Base-by-base conservation (phyloP, 2,329 filamentous ascomycete species). In the Epichloe aotearoae region DNA sequence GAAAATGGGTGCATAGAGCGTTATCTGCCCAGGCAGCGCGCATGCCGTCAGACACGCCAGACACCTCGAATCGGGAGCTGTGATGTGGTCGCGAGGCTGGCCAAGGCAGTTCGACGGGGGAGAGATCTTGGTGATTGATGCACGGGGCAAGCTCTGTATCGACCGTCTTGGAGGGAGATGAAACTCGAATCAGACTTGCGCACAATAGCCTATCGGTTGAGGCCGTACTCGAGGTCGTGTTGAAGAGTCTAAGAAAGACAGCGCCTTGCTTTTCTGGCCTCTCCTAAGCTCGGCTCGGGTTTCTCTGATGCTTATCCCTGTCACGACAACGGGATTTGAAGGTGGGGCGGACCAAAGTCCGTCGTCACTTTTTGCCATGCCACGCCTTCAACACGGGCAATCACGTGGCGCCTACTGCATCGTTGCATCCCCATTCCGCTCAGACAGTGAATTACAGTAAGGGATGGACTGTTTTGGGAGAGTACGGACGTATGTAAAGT, bases 1-100 rank as follows among this genome's bases (percentile, higher is more conserved):
- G 91, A 97, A 75, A 97, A 96, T 64, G 90, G 88, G 88, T 96
- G 90, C 91, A 97, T 97, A 77, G 76, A 79, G 71, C 71, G 69
- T 63, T 70, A 67, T 65, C 64, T 58, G 56, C 56, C 53, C 53
- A 59, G 65, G 61, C 64, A 63, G 67, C 61, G 65, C 73, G 65
- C 73, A 75, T 75, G 67, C 70, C 70, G 58, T 60, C 53, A 53
- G 52, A 50, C 45, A 36, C 34, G 44, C 45, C 50, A 38, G 44
- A 34, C n/a, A 45, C 34, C 23, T 49, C 36, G 40, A 23, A 26
- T 46, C 19, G 37, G 30, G 43, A 41, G 49, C 20, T 17, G 41
- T 41, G 14, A 47, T 47, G 40, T 49, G 51, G 23, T 52, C 20
- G 46, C 42, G 37, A 47, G 44, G 49, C 41, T 38, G 49, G 39